These are phyloP conservation scores for Phyllosticta citribraziliensis DNA, from an alignment of 2,329 filamentous ascomycete genomes.

Conservation along the genomic window DNA sequence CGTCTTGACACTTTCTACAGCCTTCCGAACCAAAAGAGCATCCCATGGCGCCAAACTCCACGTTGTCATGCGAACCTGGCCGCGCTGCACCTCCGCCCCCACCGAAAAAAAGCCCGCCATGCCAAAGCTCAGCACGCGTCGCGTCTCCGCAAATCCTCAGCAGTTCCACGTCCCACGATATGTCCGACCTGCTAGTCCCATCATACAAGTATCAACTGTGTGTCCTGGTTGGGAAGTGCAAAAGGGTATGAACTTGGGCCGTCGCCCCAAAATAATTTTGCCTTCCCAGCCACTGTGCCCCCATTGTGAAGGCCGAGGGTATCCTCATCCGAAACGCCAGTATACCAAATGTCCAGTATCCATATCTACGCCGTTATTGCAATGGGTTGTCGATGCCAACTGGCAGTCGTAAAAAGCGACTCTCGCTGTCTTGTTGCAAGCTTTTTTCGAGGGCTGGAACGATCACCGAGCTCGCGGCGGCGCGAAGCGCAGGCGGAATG, in stretches of 20 bases:
- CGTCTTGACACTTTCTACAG: not conserved
- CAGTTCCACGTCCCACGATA: not conserved
- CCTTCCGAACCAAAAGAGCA: not conserved
- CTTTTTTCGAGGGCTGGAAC: slow-evolving; percentile 23
- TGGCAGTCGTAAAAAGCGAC: not conserved
- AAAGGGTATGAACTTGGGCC: not conserved
- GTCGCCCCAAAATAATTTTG: not conserved
- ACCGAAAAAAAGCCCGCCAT: not conserved
- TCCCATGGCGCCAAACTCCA: not conserved
- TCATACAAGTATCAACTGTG: not conserved
- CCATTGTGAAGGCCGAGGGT: not conserved
- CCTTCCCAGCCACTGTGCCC: not conserved
- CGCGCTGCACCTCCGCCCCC: not conserved
- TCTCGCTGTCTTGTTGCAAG: slow-evolving; percentile 19
- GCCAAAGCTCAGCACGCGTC: not conserved
- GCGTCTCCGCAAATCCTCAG: not conserved
- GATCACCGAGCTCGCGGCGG: slow-evolving; percentile 18
- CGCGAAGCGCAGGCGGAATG: slow-evolving; percentile 36
- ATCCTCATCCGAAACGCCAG: slow-evolving; percentile 7
- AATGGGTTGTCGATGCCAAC: not conserved
- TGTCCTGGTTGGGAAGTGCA: not conserved
- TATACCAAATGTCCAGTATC: not conserved
- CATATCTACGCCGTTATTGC: slow-evolving; percentile 5
- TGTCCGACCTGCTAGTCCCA: not conserved
- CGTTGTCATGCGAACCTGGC: not conserved